Conservation (phyloP, 1,139 yeast species). For the Sugiyamaella grinbergsii region DNA sequence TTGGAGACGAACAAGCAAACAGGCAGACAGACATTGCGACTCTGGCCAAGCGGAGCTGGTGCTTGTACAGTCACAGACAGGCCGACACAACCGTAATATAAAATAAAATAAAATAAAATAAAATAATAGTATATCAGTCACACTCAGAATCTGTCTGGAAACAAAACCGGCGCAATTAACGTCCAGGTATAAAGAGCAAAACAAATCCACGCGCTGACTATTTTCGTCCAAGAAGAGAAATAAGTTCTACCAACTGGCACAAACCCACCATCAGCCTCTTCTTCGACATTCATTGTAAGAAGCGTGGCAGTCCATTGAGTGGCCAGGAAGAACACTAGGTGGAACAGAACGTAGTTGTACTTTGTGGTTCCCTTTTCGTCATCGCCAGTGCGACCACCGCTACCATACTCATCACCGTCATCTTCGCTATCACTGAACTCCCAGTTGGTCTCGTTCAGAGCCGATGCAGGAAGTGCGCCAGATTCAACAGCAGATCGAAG, state of each 20-base stretch:
- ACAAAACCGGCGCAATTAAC: slow-evolving; percentile 79
- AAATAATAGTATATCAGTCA: not conserved
- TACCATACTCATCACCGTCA: slow-evolving; percentile 38
- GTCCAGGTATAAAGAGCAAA: slow-evolving; percentile 88
- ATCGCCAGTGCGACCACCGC: slow-evolving; percentile 45
- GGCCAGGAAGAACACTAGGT: slow-evolving; percentile 87
- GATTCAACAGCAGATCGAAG: slow-evolving; percentile 91
- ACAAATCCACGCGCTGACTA: slow-evolving; percentile 90
- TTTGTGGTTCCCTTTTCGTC: slow-evolving; percentile 71
- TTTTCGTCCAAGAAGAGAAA: slow-evolving; percentile 93
- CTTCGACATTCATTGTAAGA: slow-evolving; percentile 85
- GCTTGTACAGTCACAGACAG: not conserved
- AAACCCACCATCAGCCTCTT: slow-evolving; percentile 83
- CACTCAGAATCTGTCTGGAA: slow-evolving; percentile 77
- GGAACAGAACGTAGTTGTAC: slow-evolving; percentile 88
- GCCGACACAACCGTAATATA: no score
- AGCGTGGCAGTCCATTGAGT: slow-evolving; percentile 97
- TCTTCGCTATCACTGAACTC: slow-evolving; percentile 51
- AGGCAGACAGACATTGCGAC: no score
- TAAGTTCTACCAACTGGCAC: slow-evolving; percentile 97
- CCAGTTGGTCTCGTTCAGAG: slow-evolving; percentile 69
- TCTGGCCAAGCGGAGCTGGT: no score
- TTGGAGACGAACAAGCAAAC: no score
- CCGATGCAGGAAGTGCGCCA: slow-evolving; percentile 93
- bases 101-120: no score